Base-by-base conservation (phyloP, 257 asterid species). In the Avicennia marina region DNA sequence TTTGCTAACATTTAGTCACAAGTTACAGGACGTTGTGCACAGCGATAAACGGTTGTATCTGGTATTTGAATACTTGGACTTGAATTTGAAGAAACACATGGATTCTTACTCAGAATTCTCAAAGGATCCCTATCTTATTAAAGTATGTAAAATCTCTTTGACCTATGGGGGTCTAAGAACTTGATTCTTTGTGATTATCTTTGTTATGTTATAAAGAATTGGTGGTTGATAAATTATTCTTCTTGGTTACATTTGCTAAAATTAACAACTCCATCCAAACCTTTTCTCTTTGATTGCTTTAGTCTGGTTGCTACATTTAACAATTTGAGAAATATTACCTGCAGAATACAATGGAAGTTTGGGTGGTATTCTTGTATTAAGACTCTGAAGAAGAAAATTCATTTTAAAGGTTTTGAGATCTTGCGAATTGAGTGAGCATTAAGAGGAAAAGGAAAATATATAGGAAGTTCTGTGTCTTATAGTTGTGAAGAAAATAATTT, bases 71-170 rank as follows among this genome's bases (percentile, higher is more conserved):
- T 85, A 82, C 66, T 81, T 85, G 74, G 95, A 85, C 71, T 71
- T 82, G 84, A 91, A 85, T 65, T 72, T 85, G 86, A 85, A 82
- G 80, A 85, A 85, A 50, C 95, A 85, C 72, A 85, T 85, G 95
- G 95, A 85, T 75, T 70, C 95, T 2, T 80, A 72, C 64, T 91
- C 95, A 8, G 91, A 82, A 29, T 79, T 85, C 74, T 73, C 88
- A n/a, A 64, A 85, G 84, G 78, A 82, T 64, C 87, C 85, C 56
- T 79, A 68, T 45, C 64, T 69, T 25, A 75, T 80, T 45, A 85
- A 78, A 80, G 95, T 85, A 71, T 75, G 81, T 68, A 18, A 66
- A 33, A 42, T 67, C 36, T 43, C 49, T 62, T 48, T 20, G 53
- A 18, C 38, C 11, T 17, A n/a, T 39, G 66, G 55, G 47, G 61